Conservation (phyloP, 1,139 yeast genomes). For the Candida sp. region DNA sequence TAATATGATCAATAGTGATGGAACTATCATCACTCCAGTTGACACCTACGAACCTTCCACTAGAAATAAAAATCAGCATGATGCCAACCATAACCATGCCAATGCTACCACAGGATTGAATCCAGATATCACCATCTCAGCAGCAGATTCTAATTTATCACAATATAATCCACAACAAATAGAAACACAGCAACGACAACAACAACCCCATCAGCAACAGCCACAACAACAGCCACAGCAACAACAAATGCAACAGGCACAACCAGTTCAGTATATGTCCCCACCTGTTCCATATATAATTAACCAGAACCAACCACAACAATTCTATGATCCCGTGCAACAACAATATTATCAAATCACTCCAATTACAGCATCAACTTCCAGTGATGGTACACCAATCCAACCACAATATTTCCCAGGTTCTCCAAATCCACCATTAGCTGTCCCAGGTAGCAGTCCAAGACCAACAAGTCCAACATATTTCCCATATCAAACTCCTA, state of each 20-base stretch:
- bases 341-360: conserved; percentile 44
- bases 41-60: conserved; percentile 22
- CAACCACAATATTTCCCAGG: conserved; percentile 41
- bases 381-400: conserved; percentile 21
- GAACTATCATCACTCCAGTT: conserved; percentile 44
- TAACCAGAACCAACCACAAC: conserved; percentile 31
- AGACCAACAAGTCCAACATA: conserved; percentile 8
- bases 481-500: conserved; percentile 10
- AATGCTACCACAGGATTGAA: neutral
- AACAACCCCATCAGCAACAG: neutral
- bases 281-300: conserved; percentile 5
- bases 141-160: neutral
- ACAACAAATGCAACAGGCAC: neutral
- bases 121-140: neutral
- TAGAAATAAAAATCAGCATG: conserved; percentile 15
- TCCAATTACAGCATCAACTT: conserved; percentile 19
- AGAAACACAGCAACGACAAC: conserved; percentile 2
- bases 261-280: conserved; percentile 4
- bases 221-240: conserved; percentile 3
- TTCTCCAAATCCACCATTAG: conserved; percentile 24
- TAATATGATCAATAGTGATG: conserved; percentile 47
- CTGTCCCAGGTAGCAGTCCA: conserved; percentile 5
- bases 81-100: conserved; percentile 15
- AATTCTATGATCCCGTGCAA: conserved; percentile 44
- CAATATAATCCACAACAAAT: conserved; percentile 3